A percentile compares a stretch with the other conserved stretches of the same genome.
phyloP scores from a whole-genome alignment of 2,329 filamentous ascomycete species.

The Epicoccum sorghinum region DNA sequence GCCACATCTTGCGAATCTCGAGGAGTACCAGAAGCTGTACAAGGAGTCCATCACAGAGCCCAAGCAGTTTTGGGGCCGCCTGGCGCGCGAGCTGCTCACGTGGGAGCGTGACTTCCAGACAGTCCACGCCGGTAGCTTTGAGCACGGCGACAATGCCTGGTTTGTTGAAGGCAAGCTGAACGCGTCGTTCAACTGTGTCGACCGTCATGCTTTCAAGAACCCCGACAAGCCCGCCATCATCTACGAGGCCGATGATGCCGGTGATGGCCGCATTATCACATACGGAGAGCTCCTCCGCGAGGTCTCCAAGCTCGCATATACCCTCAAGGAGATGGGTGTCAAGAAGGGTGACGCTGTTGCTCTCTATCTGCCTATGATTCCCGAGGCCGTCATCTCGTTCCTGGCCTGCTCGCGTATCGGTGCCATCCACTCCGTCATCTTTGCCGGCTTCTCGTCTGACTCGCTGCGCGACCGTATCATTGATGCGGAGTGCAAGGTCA shows the following conservation, averaged over 20 bases:
- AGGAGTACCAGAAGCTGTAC: conserved; percentile 69
- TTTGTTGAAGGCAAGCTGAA: conserved; percentile 94
- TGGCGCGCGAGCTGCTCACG: conserved; percentile 85
- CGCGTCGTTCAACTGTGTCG: conserved; percentile 95
- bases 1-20: conserved; percentile 64
- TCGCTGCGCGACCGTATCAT: conserved; percentile 94
- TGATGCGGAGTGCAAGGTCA: conserved; percentile 87
- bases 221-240: conserved; percentile 95
- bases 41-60: conserved; percentile 89
- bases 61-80: conserved; percentile 84
- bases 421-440: conserved; percentile 95
- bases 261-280: conserved; percentile 85
- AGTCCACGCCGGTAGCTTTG: conserved; percentile 77
- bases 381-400: conserved; percentile 89
- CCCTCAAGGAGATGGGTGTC: conserved; percentile 93
- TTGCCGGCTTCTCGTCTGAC: conserved; percentile 96
- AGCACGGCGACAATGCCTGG: conserved; percentile 86
- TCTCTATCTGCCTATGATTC: conserved; percentile 98
- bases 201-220: conserved; percentile 94
- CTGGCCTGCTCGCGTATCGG: conserved; percentile 91
- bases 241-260: conserved; percentile 94
- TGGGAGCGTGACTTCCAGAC: conserved; percentile 95
- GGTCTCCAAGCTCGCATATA: conserved; percentile 85
- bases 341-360: conserved; percentile 97
- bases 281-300: conserved; percentile 92